phyloP scores from a whole-genome alignment of 371 early-diverging fungal species.

The Gilbertella persicaria region DNA sequence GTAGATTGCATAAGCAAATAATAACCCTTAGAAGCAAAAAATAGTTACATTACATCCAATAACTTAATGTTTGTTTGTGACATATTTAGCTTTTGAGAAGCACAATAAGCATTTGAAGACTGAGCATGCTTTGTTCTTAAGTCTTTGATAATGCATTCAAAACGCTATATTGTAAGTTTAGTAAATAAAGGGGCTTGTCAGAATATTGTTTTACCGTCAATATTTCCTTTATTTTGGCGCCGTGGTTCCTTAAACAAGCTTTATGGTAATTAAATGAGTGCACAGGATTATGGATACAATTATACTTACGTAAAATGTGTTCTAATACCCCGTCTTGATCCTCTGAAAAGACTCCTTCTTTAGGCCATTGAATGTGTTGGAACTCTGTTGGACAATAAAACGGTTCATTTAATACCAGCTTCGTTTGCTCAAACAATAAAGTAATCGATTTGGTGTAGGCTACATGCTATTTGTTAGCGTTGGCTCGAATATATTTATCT shows the following conservation, averaged over 20 bases:
- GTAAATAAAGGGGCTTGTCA: constrained; percentile 2
- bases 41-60: constrained; percentile 19
- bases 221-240: constrained; percentile 22
- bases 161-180: constrained; percentile 10
- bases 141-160: constrained; percentile 17
- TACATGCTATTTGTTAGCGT: too few species aligned
- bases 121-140: constrained; percentile 22
- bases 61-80: constrained; percentile 12
- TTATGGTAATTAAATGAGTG: background rate
- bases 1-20: background rate
- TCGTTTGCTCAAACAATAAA: constrained; percentile 21
- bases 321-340: constrained; percentile 9
- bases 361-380: constrained; percentile 15
- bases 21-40: too few species aligned
- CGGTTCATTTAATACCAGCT: constrained; percentile 19
- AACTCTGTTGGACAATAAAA: constrained; percentile 22
- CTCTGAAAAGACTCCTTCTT: constrained; percentile 13
- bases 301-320: constrained; percentile 11
- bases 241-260: constrained; percentile 23
- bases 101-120: constrained; percentile 24
- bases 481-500: too few species aligned
- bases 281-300: background rate
- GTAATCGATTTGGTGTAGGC: constrained; percentile 27
- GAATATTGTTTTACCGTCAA: constrained; percentile 13
- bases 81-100: constrained; percentile 25